Evolutionary conservation across 805 yeast species (phyloP).

Genomic region (Wickerhamiella qilinensis): DNA sequence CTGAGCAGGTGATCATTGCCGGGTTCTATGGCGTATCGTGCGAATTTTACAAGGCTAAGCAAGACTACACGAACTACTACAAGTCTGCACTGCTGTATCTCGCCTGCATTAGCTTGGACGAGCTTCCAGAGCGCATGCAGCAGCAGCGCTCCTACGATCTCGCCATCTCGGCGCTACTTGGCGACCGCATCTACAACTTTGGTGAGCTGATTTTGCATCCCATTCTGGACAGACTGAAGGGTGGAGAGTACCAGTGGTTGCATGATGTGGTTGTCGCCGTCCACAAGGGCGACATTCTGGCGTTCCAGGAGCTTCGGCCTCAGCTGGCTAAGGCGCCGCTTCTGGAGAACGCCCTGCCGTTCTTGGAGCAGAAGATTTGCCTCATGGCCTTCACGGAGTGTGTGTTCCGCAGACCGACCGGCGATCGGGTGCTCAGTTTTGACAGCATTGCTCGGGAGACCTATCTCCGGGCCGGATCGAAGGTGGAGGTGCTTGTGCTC

Average conservation of each 20-base stretch:
- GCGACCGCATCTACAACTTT: constrained; percentile 84
- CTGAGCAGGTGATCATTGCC: constrained; percentile 55
- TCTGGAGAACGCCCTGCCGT: constrained; percentile 40
- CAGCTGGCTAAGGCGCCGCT: constrained; percentile 35
- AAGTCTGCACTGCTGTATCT: constrained; percentile 66
- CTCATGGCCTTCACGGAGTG: constrained; percentile 82
- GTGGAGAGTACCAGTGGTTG: constrained; percentile 46
- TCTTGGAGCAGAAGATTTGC: constrained; percentile 78
- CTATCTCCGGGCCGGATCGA: constrained; percentile 39
- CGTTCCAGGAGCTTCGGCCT: constrained; percentile 37
- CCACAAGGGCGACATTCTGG: constrained; percentile 59
- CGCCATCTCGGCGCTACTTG: constrained; percentile 72
- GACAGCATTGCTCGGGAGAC: constrained; percentile 60
- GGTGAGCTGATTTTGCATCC: constrained; percentile 91
- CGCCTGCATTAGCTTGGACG: constrained; percentile 46
- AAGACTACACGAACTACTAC: constrained; percentile 70
- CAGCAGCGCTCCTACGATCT: constrained; percentile 55
- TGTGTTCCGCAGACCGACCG: constrained; percentile 60
- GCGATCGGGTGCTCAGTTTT: constrained; percentile 58
- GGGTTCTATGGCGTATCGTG: constrained; percentile 72
- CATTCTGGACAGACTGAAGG: constrained; percentile 39
- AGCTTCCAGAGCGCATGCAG: constrained; percentile 26
- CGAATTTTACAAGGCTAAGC: constrained; percentile 53
- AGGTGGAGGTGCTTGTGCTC: constrained; percentile 83
- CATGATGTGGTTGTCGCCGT: constrained; percentile 51